Percentiles rank a stretch among this genome's conserved stretches.
Conservation (phyloP, 1,284 basidiomycete species). For the Singerocomus rubriflavus region DNA sequence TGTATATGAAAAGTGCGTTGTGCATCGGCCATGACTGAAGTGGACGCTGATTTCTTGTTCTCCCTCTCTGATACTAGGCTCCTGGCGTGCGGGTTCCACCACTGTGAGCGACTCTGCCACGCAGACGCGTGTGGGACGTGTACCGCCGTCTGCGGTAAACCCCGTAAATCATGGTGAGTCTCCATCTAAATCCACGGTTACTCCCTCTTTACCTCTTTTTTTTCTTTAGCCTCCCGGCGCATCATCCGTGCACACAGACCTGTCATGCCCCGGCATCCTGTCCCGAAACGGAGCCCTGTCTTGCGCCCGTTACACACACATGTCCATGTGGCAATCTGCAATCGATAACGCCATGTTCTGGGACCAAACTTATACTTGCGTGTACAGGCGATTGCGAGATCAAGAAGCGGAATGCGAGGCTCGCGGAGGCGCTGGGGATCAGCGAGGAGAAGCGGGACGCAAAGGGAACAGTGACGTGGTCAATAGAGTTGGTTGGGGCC, state of each 20-base stretch:
- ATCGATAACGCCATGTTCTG: conserved; percentile 68
- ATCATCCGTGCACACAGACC: conserved; percentile 68
- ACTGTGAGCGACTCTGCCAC: conserved; percentile 79
- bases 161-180: conserved; percentile 73
- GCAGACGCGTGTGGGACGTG: conserved; percentile 76
- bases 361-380: conserved; percentile 46
- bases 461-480: conserved; percentile 49
- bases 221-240: conserved; percentile 46
- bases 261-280: conserved; percentile 89
- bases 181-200: background rate
- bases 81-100: conserved; percentile 81
- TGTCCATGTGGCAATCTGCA: conserved; percentile 83
- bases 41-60: background rate
- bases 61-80: conserved; percentile 40
- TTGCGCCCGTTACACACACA: conserved; percentile 56
- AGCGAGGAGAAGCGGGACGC: conserved; percentile 42
- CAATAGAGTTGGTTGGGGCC: conserved; percentile 58
- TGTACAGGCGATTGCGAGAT: conserved; percentile 80
- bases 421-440: conserved; percentile 89
- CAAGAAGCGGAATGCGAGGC: conserved; percentile 78
- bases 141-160: conserved; percentile 75
- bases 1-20: conserved; percentile 64
- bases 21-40: background rate
- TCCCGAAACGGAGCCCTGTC: conserved; percentile 75
- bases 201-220: background rate